Evolutionary conservation across 805 yeast genomes (phyloP), one percentile per base, ranked within the genome.

Genomic region (Metschnikowia dekortorum): DNA sequence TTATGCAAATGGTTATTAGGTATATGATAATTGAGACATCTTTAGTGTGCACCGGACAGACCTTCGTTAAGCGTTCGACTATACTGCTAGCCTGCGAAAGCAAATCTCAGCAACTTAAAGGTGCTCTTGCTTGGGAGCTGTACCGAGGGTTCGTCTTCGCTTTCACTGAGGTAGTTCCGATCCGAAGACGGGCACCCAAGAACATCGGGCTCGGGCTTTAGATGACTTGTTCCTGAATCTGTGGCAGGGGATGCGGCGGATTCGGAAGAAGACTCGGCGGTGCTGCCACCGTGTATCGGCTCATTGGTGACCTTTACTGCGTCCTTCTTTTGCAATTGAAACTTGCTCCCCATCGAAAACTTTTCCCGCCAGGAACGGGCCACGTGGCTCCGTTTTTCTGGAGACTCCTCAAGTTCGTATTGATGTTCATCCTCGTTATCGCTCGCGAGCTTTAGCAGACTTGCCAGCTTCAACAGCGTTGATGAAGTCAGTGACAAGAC

Each of bases 401-500:
- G 76, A 3, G 77, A 71, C 52, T 72, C 76, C 47, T 72, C 78
- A 8, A 72, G 61, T 31, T 69, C 74, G 39, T 70, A 69, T 36
- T 67, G 71, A 30, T 64, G 62, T 7, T 63, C 67, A 18, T 65
- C 69, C 16, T 64, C 56, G 8, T 55, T 65, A 44, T 51, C 54
- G 31, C 52, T 49, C 5, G 46, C 53, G 8, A 34, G 22, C 6
- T 41, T 37, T 46, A 61, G 14, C 52, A 60, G 10, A 34, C 34
- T 40, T 7, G 22, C 10, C 37, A 28, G 39, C 28, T 35, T 35
- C n/a, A 44, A 28, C 26, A 43, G 36, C 14, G 43, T 45, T 5
- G 41, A 14, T 5, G 50, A 37, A 32, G 37, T 44, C 46, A 39
- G 48, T n/a, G 54, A 50, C 8, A 47, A 42, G n/a, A 36, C 28